Conservation (phyloP, 1,284 basidiomycete genomes). For the Ceraceosorus bombacis region DNA sequence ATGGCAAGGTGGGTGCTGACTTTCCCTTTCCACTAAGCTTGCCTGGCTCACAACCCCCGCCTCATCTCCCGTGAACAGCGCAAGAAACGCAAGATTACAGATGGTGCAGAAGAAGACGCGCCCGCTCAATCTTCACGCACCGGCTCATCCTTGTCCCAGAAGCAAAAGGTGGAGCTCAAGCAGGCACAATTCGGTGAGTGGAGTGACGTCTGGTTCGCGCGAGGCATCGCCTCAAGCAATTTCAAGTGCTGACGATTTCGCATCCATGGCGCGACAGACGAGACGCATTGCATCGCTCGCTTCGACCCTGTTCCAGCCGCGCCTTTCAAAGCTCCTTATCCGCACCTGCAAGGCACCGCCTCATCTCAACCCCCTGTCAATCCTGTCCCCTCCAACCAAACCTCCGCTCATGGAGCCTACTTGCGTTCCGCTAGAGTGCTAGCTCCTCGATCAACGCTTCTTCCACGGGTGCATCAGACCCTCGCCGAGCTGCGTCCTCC, state of each 20-base stretch:
- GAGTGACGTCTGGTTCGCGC: no score
- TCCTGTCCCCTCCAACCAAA: slow-evolving; percentile 24
- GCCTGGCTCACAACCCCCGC: neutral
- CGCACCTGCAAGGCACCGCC: slow-evolving; percentile 41
- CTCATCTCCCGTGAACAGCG: neutral
- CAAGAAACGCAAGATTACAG: slow-evolving; percentile 5
- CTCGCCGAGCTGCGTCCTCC: slow-evolving; percentile 36
- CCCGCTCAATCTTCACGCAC: neutral
- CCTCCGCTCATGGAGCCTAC: slow-evolving; percentile 40
- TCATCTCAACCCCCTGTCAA: slow-evolving; percentile 38
- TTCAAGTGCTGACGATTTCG: neutral
- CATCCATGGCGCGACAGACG: slow-evolving; percentile 16
- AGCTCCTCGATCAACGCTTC: slow-evolving; percentile 36
- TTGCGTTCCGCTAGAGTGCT: slow-evolving; percentile 44
- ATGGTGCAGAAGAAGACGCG: slow-evolving; percentile 2
- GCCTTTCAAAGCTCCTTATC: slow-evolving; percentile 29
- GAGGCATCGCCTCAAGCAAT: neutral
- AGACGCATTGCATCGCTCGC: slow-evolving; percentile 40
- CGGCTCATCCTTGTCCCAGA: slow-evolving; percentile 20
- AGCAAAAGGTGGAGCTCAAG: slow-evolving; percentile 33
- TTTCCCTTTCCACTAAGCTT: neutral
- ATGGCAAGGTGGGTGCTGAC: slow-evolving; percentile 1
- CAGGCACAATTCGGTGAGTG: slow-evolving; percentile 28
- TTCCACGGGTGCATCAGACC: slow-evolving; percentile 30
- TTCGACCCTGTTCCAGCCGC: slow-evolving; percentile 23